Evolutionary conservation across 371 early-diverging fungal genomes (phyloP), one percentile per base, ranked within the genome.

Genomic region (Fennellomyces sp.): DNA sequence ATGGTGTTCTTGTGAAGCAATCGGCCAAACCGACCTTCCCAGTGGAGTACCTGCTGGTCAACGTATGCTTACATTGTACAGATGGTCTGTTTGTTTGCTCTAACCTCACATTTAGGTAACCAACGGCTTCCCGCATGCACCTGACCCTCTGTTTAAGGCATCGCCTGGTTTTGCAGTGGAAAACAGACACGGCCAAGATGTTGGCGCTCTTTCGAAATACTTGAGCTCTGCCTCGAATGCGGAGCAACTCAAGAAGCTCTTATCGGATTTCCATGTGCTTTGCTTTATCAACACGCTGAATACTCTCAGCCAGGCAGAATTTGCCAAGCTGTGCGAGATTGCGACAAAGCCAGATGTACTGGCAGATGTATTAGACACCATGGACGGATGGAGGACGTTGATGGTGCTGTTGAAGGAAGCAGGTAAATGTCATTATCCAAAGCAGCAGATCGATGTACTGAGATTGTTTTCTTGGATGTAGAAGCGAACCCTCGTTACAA

Each of bases 11-110:
- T 28, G 98, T 97, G 0, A 83, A 93, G 52, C 88, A 94, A 57
- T 82, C 84, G 27, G 92, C 92, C 17, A 94, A 94, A 62, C 97
- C 97, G 0, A 90, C 93, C 0, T 98, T 97, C 68, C 99, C 99
- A 0, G 92, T 97, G 0, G 98, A 98, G 58, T 97, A 98, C 66
- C 84, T 97, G 23, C 73, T 98, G 42, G 94, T 97, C 27, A 97
- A 94, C 64, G 94, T 98, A 86, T 67, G 86, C 17, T 25, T n/a
- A n/a, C n/a, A n/a, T n/a, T n/a, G 26, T 11, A n/a, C 11, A 51
- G 0, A 26, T 38, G 28, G 8, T 28, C 13, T 21, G 27, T 50
- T 27, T 42, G 5, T n/a, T 21, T 12, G 21, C 2, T 19, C 3
- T 13, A 2, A n/a, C 12, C 5, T 42, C 25, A 51, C 27, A 45